Percentiles rank a stretch among this genome's conserved stretches.
These are phyloP conservation scores for Colletotrichum graminicola DNA, from an alignment of 2,329 filamentous ascomycete species.

Conservation along the genomic window DNA sequence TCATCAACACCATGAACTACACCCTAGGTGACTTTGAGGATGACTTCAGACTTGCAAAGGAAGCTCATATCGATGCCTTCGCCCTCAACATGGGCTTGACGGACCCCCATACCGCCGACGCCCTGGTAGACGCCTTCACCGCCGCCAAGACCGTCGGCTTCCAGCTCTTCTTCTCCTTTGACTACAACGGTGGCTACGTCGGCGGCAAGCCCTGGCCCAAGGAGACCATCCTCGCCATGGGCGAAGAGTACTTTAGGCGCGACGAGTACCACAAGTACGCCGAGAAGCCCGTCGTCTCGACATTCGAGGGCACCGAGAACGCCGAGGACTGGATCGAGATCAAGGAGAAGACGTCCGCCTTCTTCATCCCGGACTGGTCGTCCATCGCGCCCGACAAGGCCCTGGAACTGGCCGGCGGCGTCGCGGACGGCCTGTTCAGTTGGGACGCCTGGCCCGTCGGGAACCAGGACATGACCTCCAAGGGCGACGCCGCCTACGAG, in stretches of 20 bases:
- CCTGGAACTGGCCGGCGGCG: conserved; percentile 31
- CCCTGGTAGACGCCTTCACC: conserved; percentile 32
- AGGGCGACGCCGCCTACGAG: conserved; percentile 43
- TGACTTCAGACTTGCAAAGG: conserved; percentile 60
- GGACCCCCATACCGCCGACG: conserved; percentile 25
- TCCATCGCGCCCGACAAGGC: conserved; percentile 50
- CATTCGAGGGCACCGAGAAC: conserved; percentile 58
- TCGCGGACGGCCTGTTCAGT: conserved; percentile 52
- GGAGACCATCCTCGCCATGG: conserved; percentile 31
- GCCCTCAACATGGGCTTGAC: conserved; percentile 44
- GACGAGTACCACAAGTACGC: conserved; percentile 45
- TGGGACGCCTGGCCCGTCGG: conserved; percentile 56
- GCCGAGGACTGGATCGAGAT: conserved; percentile 58
- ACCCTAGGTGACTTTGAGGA: conserved; percentile 59
- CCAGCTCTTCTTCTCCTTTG: conserved; percentile 50
- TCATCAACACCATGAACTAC: conserved; percentile 39
- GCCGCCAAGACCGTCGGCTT: conserved; percentile 44
- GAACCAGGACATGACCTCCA: conserved; percentile 40
- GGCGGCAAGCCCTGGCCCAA: conserved; percentile 42
- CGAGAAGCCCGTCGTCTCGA: conserved; percentile 53
- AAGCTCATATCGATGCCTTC: conserved; percentile 51
- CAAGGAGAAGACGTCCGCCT: conserved; percentile 53
- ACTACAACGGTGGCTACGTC: conserved; percentile 47
- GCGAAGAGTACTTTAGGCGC: conserved; percentile 29
- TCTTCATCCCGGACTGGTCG: conserved; percentile 61